Conservation (phyloP, 176 grass and related monocot species). For the Coix lacrymajobi region DNA sequence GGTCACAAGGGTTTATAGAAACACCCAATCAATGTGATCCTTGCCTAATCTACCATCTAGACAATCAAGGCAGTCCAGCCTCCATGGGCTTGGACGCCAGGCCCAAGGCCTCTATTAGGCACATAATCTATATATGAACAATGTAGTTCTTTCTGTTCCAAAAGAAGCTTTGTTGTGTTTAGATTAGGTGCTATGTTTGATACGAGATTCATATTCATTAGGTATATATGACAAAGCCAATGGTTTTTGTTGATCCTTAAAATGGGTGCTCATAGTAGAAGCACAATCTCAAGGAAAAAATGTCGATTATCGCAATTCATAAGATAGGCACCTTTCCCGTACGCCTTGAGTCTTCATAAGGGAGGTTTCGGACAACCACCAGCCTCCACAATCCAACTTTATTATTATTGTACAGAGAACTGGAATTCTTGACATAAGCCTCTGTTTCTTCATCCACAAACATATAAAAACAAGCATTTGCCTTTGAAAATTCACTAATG, state of each 20-base stretch:
- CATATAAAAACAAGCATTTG: slow-evolving; percentile 90
- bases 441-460: slow-evolving; percentile 98
- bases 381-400: slow-evolving; percentile 90
- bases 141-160: background rate
- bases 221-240: background rate
- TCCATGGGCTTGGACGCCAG: too few relatives aligned
- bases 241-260: background rate
- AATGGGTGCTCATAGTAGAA: background rate
- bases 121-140: background rate
- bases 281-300: background rate
- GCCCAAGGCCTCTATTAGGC: too few relatives aligned
- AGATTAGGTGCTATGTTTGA: background rate
- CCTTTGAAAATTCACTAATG: slow-evolving; percentile 74
- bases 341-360: slow-evolving; percentile 81
- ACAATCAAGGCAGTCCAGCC: too few relatives aligned
- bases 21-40: too few relatives aligned
- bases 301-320: background rate
- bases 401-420: slow-evolving; percentile 41
- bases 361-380: slow-evolving; percentile 83
- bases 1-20: too few relatives aligned
- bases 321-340: slow-evolving; percentile 78
- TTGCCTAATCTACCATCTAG: too few relatives aligned
- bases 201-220: background rate
- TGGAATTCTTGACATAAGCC: slow-evolving; percentile 72
- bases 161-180: background rate